A percentile compares a stretch with the other conserved stretches of the same genome.
Evolutionary conservation across 2,329 filamentous ascomycete genomes (phyloP).

Genomic region (Diaporthe destruens): DNA sequence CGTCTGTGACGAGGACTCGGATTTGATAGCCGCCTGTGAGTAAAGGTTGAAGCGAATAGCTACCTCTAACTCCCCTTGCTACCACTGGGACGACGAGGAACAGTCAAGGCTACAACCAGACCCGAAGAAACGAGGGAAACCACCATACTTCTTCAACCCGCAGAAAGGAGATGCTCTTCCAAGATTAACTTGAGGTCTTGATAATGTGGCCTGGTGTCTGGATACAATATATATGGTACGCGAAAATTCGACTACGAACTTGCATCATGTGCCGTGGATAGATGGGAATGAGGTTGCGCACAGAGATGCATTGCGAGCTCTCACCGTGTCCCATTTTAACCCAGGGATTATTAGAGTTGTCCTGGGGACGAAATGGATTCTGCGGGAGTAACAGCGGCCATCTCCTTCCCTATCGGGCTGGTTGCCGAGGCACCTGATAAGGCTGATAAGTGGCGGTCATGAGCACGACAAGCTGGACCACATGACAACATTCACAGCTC

Average conservation of each 20-base stretch:
- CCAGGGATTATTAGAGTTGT: background rate
- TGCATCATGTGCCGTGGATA: background rate
- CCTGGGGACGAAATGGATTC: background rate
- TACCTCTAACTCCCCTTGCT: slow-evolving; percentile 10
- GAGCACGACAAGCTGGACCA: slow-evolving; percentile 20
- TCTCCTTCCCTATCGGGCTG: slow-evolving; percentile 21
- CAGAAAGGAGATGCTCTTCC: background rate
- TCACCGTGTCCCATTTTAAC: background rate
- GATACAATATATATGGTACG: background rate
- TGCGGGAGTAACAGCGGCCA: background rate
- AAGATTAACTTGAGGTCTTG: background rate
- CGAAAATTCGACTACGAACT: background rate
- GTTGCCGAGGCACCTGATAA: slow-evolving; percentile 29
- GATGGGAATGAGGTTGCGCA: background rate
- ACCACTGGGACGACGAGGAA: slow-evolving; percentile 9
- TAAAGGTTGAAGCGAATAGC: slow-evolving; percentile 2
- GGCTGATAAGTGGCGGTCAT: slow-evolving; percentile 17
- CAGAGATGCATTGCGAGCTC: background rate
- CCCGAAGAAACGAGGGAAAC: slow-evolving; percentile 18
- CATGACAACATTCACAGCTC: slow-evolving; percentile 22
- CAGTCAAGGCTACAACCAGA: slow-evolving; percentile 21
- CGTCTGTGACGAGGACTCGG: background rate
- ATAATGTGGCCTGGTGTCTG: slow-evolving; percentile 1
- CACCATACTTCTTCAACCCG: slow-evolving; percentile 31
- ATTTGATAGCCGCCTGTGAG: background rate